Conservation (phyloP, 805 yeast genomes). For the Candida khao-thaluensis region DNA sequence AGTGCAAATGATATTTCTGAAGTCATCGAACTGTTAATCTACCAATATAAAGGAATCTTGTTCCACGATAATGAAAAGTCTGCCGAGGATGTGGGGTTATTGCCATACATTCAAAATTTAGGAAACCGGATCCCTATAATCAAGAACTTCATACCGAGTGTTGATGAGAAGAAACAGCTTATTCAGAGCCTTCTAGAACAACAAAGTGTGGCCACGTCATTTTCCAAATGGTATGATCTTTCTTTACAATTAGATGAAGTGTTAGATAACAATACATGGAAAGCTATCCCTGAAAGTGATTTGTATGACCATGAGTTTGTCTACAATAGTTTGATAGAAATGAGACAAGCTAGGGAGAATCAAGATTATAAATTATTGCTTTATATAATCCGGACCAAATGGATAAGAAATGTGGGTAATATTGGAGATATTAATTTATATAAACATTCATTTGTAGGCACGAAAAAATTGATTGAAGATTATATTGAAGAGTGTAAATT, state of each 20-base stretch:
- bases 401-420: slow-evolving; percentile 83
- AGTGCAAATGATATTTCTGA: slow-evolving; percentile 13
- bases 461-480: slow-evolving; percentile 79
- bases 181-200: slow-evolving; percentile 25
- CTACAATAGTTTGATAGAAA: slow-evolving; percentile 47
- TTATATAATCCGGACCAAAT: slow-evolving; percentile 76
- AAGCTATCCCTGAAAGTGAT: slow-evolving; percentile 54
- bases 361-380: slow-evolving; percentile 62
- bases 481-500: slow-evolving; percentile 74
- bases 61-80: neutral
- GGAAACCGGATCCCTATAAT: neutral
- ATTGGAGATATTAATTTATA: slow-evolving; percentile 81
- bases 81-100: slow-evolving; percentile 3
- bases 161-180: slow-evolving; percentile 20
- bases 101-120: slow-evolving; percentile 10
- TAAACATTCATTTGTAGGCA: slow-evolving; percentile 78
- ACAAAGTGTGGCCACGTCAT: slow-evolving; percentile 40
- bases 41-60: slow-evolving; percentile 14
- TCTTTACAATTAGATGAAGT: slow-evolving; percentile 64
- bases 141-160: slow-evolving; percentile 9
- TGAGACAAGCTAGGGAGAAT: slow-evolving; percentile 56
- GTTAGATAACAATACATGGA: slow-evolving; percentile 72
- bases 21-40: slow-evolving; percentile 15
- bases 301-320: slow-evolving; percentile 73
- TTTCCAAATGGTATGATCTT: slow-evolving; percentile 65